Base-by-base conservation (phyloP, 2,329 filamentous ascomycete species). In the Tolypocladium paradoxum region DNA sequence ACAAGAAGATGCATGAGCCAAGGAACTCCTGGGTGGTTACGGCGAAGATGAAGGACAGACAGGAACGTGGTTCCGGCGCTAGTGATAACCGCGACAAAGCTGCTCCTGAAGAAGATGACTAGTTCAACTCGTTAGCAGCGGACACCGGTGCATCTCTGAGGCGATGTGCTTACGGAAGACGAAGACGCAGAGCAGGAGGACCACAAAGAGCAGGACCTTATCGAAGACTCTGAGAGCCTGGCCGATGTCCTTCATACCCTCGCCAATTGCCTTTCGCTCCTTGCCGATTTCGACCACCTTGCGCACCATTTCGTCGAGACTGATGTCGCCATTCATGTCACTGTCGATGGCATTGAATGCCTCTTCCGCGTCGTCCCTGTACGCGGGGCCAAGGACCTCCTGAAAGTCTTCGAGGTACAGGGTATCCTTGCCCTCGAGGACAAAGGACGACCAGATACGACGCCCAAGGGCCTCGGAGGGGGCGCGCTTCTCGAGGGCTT, bases 1-100 rank as follows among this genome's bases (percentile, higher is more conserved):
- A 99, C 1, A 99, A 75, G 75, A 99, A 99, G 64, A 99, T 96
- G 74, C 92, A 97, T 37, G 91, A 96, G 64, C 92, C 92, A n/a
- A 99, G 81, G 58, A 99, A 87, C 70, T 99, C 93, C 70, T 96
- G 91, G 4, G 87, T 85, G 1, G 91, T 96, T 53, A 87, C 86
- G 27, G 91, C 85, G 68, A 99, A 97, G 61, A 96, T 87, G 73
- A 99, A 99, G 4, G 92, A 96, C n/a, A 97, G 76, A 97, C 11
- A 99, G 82, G 43, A 99, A 78, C 0, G 93, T 87, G 2, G 93
- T 96, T 57, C 92, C 92, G 49, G 91, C 90, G 11, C 91, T 95
- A 5, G 90, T 87, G 38, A 96, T 79, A 6, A 90, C 95, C 3
- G 87, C 88, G 52, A 88, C 82, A 64, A 96, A 93, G 63, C 81